Evolutionary conservation across 805 yeast species (phyloP).

Genomic region (Spathaspora girioi): DNA sequence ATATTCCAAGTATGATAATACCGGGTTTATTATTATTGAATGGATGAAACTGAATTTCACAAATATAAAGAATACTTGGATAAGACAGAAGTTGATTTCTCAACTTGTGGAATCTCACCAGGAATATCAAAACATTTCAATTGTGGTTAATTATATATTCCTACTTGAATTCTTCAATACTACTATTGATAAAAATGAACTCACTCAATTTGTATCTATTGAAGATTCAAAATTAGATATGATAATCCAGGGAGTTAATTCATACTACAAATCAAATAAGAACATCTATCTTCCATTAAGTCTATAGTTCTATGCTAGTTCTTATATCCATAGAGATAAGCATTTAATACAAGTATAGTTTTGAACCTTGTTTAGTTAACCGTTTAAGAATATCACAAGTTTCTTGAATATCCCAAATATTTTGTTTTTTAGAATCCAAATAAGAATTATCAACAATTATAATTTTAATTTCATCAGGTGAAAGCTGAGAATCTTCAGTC

Average conservation of each 20-base stretch:
- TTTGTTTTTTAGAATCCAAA: conserved; percentile 57
- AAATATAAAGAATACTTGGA: conserved; percentile 31
- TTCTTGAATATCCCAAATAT: conserved; percentile 56
- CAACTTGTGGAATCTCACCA: conserved; percentile 3
- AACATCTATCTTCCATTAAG: conserved; percentile 21
- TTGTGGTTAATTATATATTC: conserved; percentile 4
- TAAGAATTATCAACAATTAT: conserved; percentile 59
- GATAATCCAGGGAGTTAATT: conserved; percentile 15
- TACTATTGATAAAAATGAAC: not conserved
- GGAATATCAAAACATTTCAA: not conserved
- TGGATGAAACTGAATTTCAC: conserved; percentile 15
- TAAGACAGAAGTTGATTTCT: conserved; percentile 11
- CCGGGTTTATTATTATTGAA: not conserved
- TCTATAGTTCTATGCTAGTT: not conserved
- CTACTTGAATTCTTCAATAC: conserved; percentile 2
- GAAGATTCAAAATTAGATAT: conserved; percentile 5
- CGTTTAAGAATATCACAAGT: conserved; percentile 38
- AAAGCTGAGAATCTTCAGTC: conserved; percentile 39
- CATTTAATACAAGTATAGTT: conserved; percentile 48
- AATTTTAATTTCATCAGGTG: conserved; percentile 43
- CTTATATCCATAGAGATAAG: too few relatives aligned
- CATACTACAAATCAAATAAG: conserved; percentile 26
- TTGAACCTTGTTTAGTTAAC: conserved; percentile 41
- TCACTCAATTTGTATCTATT: not conserved
- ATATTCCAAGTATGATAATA: not conserved